A percentile compares a stretch with the other conserved stretches of the same genome.
These are phyloP conservation scores for Panus rudis DNA, from an alignment of 768 basidiomycete species.

Conservation along the genomic window DNA sequence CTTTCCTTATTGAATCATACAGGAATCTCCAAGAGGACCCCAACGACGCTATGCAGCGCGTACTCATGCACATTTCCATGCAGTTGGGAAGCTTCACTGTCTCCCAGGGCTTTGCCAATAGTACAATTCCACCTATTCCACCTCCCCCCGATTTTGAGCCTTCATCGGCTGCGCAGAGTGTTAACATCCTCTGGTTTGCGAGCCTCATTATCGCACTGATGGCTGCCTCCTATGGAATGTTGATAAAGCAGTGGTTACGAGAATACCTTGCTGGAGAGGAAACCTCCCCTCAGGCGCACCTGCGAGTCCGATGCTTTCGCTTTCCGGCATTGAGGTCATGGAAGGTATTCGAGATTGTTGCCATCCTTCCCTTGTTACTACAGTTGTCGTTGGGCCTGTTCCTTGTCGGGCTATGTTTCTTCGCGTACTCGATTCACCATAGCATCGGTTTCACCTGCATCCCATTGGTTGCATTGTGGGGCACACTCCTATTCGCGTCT, in stretches of 20 bases:
- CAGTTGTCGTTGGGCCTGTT: slow-evolving; percentile 15
- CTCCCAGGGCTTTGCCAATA: slow-evolving; percentile 10
- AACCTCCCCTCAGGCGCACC: slow-evolving; percentile 4
- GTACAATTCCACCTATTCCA: neutral
- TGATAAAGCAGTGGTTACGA: slow-evolving; percentile 20
- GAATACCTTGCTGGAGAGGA: slow-evolving; percentile 4
- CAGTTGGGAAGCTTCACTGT: slow-evolving; percentile 2
- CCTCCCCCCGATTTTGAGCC: neutral
- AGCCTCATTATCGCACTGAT: slow-evolving; percentile 14
- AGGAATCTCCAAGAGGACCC: neutral
- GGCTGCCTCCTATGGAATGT: slow-evolving; percentile 16
- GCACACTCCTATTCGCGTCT: neutral
- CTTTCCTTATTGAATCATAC: neutral
- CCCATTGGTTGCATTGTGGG: slow-evolving; percentile 1
- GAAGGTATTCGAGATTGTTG: slow-evolving; percentile 16
- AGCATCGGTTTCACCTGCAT: neutral
- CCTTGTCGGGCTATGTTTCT: slow-evolving; percentile 13
- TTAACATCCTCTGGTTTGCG: slow-evolving; percentile 17
- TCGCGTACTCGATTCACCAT: slow-evolving; percentile 2
- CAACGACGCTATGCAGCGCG: neutral
- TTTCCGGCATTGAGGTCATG: slow-evolving; percentile 12
- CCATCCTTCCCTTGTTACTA: slow-evolving; percentile 16
- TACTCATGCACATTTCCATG: neutral
- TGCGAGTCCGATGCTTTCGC: slow-evolving; percentile 13
- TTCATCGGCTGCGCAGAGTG: neutral